Conservation (phyloP, 495 filamentous ascomycete species). For the Hypomontagnella monticulosa region DNA sequence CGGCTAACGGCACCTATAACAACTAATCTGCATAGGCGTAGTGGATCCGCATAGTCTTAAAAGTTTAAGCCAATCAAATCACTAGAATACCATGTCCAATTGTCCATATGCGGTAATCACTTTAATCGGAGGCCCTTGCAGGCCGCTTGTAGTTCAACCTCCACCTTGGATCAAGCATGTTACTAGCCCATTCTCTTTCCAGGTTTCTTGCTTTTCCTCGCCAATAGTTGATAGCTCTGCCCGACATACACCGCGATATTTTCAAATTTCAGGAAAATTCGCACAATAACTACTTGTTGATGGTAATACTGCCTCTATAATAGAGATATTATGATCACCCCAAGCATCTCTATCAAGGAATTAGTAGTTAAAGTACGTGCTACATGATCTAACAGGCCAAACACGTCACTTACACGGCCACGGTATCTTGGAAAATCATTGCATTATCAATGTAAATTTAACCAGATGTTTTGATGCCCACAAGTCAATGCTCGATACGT, state of each 20-base stretch:
- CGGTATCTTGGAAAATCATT: too few relatives aligned
- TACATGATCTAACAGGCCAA: too few relatives aligned
- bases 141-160: constrained; percentile 5
- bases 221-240: neutral
- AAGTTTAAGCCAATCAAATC: constrained; percentile 24
- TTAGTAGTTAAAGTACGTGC: too few relatives aligned
- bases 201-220: constrained; percentile 24
- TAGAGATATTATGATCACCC: too few relatives aligned
- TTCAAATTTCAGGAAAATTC: too few relatives aligned
- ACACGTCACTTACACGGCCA: too few relatives aligned
- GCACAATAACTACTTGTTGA: too few relatives aligned
- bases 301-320: too few relatives aligned
- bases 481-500: constrained; percentile 7
- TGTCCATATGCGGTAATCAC: constrained; percentile 38
- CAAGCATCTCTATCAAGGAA: too few relatives aligned
- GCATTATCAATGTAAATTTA: too few relatives aligned
- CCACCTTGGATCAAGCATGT: constrained; percentile 7
- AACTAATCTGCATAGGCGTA: neutral
- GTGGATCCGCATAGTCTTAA: neutral
- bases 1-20: constrained; percentile 14
- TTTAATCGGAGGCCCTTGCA: constrained; percentile 25
- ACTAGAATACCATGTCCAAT: constrained; percentile 4
- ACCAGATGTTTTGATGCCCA: too few relatives aligned
- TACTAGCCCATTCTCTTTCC: constrained; percentile 1
- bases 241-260: too few relatives aligned